These are phyloP conservation scores for Diplodia seriata DNA, from an alignment of 2,329 filamentous ascomycete species.

Conservation along the genomic window DNA sequence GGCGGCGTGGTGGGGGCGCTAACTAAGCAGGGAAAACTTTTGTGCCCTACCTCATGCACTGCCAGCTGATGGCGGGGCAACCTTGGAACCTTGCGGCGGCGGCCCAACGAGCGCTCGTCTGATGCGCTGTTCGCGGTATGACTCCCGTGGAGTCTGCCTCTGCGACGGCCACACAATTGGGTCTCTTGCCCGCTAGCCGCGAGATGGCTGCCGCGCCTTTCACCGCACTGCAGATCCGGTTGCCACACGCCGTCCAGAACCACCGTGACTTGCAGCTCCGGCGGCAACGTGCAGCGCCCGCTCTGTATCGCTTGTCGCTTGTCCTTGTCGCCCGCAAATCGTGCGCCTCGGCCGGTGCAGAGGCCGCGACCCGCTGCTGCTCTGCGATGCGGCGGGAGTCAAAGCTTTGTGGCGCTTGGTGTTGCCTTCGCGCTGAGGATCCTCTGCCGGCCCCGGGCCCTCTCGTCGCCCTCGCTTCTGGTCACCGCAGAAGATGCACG, in stretches of 20 bases:
- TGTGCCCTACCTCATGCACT: conserved; percentile 27
- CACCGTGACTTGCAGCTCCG: conserved; percentile 25
- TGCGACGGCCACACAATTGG: conserved; percentile 25
- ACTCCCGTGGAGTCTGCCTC: conserved; percentile 29
- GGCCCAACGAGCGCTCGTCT: conserved; percentile 32
- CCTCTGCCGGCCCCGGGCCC: conserved; percentile 12
- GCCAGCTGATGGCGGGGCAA: conserved; percentile 30
- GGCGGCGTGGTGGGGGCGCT: conserved; percentile 33
- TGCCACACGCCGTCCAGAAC: conserved; percentile 30
- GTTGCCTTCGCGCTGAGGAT: conserved; percentile 26
- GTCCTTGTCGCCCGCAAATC: conserved; percentile 16
- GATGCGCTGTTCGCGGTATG: conserved; percentile 32
- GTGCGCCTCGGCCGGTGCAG: background rate
- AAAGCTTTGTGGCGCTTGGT: conserved; percentile 31
- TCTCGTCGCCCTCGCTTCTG: conserved; percentile 1
- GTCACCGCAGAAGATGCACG: background rate
- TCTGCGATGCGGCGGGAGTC: conserved; percentile 20
- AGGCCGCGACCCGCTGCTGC: background rate
- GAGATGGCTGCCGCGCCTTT: conserved; percentile 3
- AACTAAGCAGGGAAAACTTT: conserved; percentile 33
- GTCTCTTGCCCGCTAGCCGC: conserved; percentile 25
- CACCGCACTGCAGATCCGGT: conserved; percentile 31
- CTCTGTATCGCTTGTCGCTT: background rate
- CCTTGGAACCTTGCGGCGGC: conserved; percentile 26
- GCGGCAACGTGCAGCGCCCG: conserved; percentile 25